These are phyloP conservation scores for Tolypocladium paradoxum DNA, from an alignment of 2,329 filamentous ascomycete species.

Conservation along the genomic window DNA sequence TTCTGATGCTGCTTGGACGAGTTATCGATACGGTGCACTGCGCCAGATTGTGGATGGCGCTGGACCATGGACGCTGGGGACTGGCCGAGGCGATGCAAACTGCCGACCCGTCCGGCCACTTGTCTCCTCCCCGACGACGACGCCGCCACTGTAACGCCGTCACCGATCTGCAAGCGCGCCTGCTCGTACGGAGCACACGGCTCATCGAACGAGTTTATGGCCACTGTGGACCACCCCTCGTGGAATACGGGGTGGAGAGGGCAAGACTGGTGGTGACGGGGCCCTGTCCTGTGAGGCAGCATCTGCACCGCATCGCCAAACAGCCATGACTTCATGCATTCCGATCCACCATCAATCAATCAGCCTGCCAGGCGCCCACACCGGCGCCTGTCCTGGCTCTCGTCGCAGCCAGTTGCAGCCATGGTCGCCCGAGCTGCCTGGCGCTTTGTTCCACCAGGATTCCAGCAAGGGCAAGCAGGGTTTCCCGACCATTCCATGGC, in stretches of 20 bases:
- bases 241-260: neutral
- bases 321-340: conserved; percentile 24
- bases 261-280: neutral
- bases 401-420: neutral
- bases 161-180: conserved; percentile 12
- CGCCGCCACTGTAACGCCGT: conserved; percentile 7
- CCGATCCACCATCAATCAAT: conserved; percentile 12
- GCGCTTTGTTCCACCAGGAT: neutral
- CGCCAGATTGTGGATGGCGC: neutral
- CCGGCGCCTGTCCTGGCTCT: neutral
- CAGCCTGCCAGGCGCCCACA: neutral
- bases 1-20: conserved; percentile 3
- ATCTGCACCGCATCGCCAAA: conserved; percentile 9
- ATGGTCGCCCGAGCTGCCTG: neutral
- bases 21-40: neutral
- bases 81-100: conserved; percentile 10
- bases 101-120: conserved; percentile 9
- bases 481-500: neutral
- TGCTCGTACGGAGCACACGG: neutral
- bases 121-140: conserved; percentile 6
- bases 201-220: neutral
- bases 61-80: neutral
- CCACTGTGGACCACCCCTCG: too few relatives aligned
- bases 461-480: neutral
- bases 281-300: conserved; percentile 9